Conservation (phyloP, 2,329 filamentous ascomycete species). For the Thelonectria discophora region DNA sequence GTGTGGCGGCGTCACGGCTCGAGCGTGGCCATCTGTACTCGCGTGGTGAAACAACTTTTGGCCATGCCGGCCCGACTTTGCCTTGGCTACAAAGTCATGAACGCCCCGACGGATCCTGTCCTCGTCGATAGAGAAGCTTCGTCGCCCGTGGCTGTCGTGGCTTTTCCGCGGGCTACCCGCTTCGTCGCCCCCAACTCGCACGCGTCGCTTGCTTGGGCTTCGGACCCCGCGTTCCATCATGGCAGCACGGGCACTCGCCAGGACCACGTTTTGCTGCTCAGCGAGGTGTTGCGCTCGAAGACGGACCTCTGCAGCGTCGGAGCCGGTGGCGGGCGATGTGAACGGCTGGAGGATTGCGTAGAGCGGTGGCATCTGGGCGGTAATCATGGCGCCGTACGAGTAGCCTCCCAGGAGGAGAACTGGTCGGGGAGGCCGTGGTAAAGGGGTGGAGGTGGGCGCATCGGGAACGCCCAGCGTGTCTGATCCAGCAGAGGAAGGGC, state of each 20-base stretch:
- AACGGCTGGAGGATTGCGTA: conserved; percentile 69
- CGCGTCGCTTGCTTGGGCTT: conserved; percentile 46
- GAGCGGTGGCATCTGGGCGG: conserved; percentile 74
- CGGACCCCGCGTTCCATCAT: conserved; percentile 41
- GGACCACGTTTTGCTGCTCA: conserved; percentile 64
- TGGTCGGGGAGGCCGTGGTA: conserved; percentile 31
- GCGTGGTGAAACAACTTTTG: conserved; percentile 31
- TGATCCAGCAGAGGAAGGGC: conserved; percentile 17
- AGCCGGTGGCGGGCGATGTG: conserved; percentile 58
- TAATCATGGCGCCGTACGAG: conserved; percentile 89
- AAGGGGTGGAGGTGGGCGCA: conserved; percentile 8
- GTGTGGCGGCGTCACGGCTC: conserved; percentile 21
- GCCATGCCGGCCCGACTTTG: conserved; percentile 41
- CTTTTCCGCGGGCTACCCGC: conserved; percentile 52
- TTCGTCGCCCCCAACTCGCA: conserved; percentile 62
- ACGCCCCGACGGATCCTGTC: conserved; percentile 59
- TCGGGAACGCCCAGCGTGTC: conserved; percentile 2
- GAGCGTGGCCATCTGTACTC: conserved; percentile 9
- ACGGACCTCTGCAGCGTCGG: conserved; percentile 73
- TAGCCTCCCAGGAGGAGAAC: conserved; percentile 78
- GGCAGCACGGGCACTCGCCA: conserved; percentile 48
- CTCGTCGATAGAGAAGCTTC: conserved; percentile 56
- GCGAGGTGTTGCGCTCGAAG: conserved; percentile 75
- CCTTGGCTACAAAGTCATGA: conserved; percentile 56
- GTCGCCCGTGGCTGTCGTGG: conserved; percentile 46